phyloP scores from a whole-genome alignment of 2,329 filamentous ascomycete genomes.

The Sporothrix globosa region DNA sequence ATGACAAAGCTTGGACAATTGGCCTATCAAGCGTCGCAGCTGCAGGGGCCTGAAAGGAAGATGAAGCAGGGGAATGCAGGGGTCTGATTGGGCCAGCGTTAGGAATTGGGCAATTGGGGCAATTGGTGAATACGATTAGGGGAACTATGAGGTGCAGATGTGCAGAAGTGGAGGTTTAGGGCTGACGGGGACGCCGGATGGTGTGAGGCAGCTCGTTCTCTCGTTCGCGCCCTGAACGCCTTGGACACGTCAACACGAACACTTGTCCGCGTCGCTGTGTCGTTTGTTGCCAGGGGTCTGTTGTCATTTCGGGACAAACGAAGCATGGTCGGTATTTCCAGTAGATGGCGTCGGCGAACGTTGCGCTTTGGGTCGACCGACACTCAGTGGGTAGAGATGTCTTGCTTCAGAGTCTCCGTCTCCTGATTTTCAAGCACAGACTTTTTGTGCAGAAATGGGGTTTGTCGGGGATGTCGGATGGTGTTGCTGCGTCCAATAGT shows the following conservation, averaged over 20 bases:
- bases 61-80: conserved; percentile 6
- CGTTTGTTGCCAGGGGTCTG: not conserved
- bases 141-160: not conserved
- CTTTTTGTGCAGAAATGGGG: conserved; percentile 17
- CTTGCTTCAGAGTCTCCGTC: conserved; percentile 7
- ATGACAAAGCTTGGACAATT: conserved; percentile 27
- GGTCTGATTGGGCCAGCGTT: conserved; percentile 9
- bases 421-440: conserved; percentile 19
- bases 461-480: not conserved
- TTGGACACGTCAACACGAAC: conserved; percentile 18
- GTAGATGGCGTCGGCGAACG: no score
- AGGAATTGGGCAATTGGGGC: not conserved
- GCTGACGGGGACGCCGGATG: conserved; percentile 30
- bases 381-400: conserved; percentile 13
- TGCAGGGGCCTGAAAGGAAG: not conserved
- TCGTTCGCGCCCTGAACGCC: not conserved
- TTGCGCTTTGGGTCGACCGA: no score
- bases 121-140: not conserved
- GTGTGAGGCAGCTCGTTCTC: not conserved
- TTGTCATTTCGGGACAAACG: conserved; percentile 20
- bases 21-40: conserved; percentile 27
- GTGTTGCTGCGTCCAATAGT: conserved; percentile 16
- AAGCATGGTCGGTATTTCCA: conserved; percentile 14
- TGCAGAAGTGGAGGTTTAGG: conserved; percentile 26
- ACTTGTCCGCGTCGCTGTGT: not conserved